A percentile compares a stretch with the other conserved stretches of the same genome.
These are phyloP conservation scores for Orbilia oligospora DNA, from an alignment of 2,329 filamentous ascomycete genomes.

Conservation along the genomic window DNA sequence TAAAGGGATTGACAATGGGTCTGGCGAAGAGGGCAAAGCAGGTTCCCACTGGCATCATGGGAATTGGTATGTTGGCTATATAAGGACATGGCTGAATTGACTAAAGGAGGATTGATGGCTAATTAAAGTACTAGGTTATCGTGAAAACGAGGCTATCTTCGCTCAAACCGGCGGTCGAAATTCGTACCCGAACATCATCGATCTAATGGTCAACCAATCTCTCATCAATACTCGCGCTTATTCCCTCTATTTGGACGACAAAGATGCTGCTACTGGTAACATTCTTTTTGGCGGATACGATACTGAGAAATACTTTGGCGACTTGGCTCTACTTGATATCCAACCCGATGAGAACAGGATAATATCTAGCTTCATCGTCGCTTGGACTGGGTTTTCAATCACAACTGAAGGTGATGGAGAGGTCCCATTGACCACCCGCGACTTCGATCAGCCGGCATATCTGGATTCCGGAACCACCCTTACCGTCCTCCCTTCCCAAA, in stretches of 20 bases:
- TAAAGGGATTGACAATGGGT: conserved; percentile 53
- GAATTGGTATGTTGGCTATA: conserved; percentile 41
- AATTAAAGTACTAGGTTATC: conserved; percentile 40
- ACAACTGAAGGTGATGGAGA: conserved; percentile 71
- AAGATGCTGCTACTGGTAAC: conserved; percentile 76
- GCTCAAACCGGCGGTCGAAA: conserved; percentile 42
- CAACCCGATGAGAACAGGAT: conserved; percentile 72
- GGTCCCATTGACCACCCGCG: conserved; percentile 68
- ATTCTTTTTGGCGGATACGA: conserved; percentile 86
- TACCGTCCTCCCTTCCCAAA: conserved; percentile 63
- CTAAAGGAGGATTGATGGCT: not conserved
- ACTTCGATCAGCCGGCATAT: conserved; percentile 64
- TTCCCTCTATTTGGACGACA: conserved; percentile 76
- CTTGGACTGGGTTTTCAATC: conserved; percentile 76
- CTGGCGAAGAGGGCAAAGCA: conserved; percentile 45
- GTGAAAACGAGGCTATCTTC: conserved; percentile 55
- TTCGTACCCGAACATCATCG: conserved; percentile 75
- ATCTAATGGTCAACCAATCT: conserved; percentile 75
- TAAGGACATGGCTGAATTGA: too few species aligned
- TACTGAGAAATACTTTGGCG: conserved; percentile 78
- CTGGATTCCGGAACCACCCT: conserved; percentile 62
- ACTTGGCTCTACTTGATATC: conserved; percentile 73
- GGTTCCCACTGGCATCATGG: conserved; percentile 58
- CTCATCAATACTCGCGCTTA: conserved; percentile 76
- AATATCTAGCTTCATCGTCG: conserved; percentile 69